Evolutionary conservation across 176 grass and related monocot genomes (phyloP).

Genomic region (Microstegium vimineum): DNA sequence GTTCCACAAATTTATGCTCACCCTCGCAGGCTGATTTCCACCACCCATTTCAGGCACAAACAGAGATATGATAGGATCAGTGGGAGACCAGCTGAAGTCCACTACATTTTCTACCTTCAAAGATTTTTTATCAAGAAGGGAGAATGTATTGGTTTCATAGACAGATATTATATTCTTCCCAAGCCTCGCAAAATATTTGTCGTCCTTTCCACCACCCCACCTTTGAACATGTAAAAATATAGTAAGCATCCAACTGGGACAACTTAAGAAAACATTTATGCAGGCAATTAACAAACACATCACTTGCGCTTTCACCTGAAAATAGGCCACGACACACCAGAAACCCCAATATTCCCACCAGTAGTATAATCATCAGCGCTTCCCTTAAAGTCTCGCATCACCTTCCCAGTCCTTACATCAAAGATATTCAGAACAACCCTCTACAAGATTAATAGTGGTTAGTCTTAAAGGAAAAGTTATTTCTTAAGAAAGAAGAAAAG

Average conservation of each 20-base stretch:
- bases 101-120: constrained; percentile 91
- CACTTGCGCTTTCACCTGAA: constrained; percentile 47
- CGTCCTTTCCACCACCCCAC: constrained; percentile 87
- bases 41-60: constrained; percentile 92
- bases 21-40: constrained; percentile 92
- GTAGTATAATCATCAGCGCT: constrained; percentile 74
- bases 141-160: constrained; percentile 83
- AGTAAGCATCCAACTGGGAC: not conserved
- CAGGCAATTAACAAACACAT: not conserved
- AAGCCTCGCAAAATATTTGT: constrained; percentile 96
- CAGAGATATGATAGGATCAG: constrained; percentile 71
- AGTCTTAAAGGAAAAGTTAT: not conserved
- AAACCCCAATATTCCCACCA: constrained; percentile 59
- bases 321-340: constrained; percentile 88
- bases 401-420: constrained; percentile 84
- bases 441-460: constrained; percentile 33
- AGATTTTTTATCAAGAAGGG: constrained; percentile 95
- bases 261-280: not conserved
- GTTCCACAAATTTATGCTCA: constrained; percentile 35
- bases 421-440: constrained; percentile 83
- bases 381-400: constrained; percentile 93
- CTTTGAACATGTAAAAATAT: constrained; percentile 46
- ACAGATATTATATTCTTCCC: constrained; percentile 91
- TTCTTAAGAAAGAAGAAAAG: not conserved
- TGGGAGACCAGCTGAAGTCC: constrained; percentile 84